phyloP scores from a whole-genome alignment of 371 early-diverging fungal species.

The Parasitella parasitica region DNA sequence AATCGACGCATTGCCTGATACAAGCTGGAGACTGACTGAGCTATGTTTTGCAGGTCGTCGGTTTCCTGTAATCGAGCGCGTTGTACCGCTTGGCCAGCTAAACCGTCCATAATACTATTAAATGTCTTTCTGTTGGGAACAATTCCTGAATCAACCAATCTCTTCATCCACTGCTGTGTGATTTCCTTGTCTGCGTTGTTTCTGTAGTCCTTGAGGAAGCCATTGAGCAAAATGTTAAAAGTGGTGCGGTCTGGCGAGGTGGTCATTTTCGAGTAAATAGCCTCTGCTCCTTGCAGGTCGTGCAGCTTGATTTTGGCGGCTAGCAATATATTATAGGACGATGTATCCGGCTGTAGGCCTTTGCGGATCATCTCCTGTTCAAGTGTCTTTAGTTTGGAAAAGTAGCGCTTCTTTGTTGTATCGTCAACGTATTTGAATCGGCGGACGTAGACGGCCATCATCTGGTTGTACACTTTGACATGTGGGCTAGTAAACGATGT shows the following conservation, averaged over 20 bases:
- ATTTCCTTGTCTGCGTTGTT: constrained; percentile 10
- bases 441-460: constrained; percentile 33
- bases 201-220: constrained; percentile 11
- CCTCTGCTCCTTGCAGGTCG: constrained; percentile 17
- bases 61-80: constrained; percentile 12
- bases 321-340: constrained; percentile 32
- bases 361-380: constrained; percentile 22
- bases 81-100: constrained; percentile 19
- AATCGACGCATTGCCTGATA: constrained; percentile 18
- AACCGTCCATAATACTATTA: constrained; percentile 21
- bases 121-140: constrained; percentile 25
- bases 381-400: constrained; percentile 25
- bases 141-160: constrained; percentile 22
- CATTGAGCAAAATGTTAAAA: constrained; percentile 28
- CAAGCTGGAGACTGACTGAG: constrained; percentile 15
- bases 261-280: constrained; percentile 12
- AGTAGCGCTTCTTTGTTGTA: constrained; percentile 14
- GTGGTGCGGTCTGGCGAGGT: constrained; percentile 24
- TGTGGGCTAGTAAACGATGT: constrained; percentile 15
- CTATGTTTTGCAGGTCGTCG: constrained; percentile 8
- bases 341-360: constrained; percentile 17
- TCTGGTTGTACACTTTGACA: constrained; percentile 24
- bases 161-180: constrained; percentile 28
- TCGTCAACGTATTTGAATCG: constrained; percentile 23
- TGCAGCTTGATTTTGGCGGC: constrained; percentile 24